These are phyloP conservation scores for Scheffersomyces illinoinensis DNA, from an alignment of 1,139 yeast genomes.

Conservation along the genomic window DNA sequence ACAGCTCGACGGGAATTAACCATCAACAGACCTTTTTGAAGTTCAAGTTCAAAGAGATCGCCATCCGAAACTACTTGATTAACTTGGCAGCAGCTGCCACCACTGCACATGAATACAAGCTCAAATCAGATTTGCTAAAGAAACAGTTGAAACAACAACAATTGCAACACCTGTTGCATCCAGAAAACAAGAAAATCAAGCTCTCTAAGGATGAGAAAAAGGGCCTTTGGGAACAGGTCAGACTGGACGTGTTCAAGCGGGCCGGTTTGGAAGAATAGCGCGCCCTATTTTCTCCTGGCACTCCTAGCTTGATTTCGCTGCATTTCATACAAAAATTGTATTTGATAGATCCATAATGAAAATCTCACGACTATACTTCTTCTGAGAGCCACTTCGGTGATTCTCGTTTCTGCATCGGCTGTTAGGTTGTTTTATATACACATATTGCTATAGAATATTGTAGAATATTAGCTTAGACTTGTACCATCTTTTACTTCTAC, in stretches of 20 bases:
- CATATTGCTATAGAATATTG: neutral
- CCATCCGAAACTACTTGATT: slow-evolving; percentile 49
- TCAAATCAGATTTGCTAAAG: slow-evolving; percentile 37
- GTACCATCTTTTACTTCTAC: neutral
- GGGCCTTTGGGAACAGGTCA: slow-evolving; percentile 50
- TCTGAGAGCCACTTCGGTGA: neutral
- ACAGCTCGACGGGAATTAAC: slow-evolving; percentile 22
- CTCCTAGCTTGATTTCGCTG: neutral
- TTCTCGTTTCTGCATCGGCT: neutral
- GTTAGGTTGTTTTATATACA: neutral
- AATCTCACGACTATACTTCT: neutral
- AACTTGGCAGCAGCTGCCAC: slow-evolving; percentile 59
- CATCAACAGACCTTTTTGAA: slow-evolving; percentile 31
- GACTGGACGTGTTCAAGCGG: slow-evolving; percentile 48
- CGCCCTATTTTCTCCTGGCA: neutral
- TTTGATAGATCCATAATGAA: neutral
- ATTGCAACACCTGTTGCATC: slow-evolving; percentile 1
- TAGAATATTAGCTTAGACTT: neutral
- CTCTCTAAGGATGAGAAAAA: slow-evolving; percentile 45
- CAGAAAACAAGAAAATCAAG: slow-evolving; percentile 30
- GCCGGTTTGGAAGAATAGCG: slow-evolving; percentile 42
- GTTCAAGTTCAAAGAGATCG: slow-evolving; percentile 46
- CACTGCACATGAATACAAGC: slow-evolving; percentile 52
- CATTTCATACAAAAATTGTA: neutral
- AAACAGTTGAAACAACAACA: slow-evolving; percentile 17